phyloP scores from a whole-genome alignment of 768 basidiomycete genomes.

The Leucocoprinus sp. region DNA sequence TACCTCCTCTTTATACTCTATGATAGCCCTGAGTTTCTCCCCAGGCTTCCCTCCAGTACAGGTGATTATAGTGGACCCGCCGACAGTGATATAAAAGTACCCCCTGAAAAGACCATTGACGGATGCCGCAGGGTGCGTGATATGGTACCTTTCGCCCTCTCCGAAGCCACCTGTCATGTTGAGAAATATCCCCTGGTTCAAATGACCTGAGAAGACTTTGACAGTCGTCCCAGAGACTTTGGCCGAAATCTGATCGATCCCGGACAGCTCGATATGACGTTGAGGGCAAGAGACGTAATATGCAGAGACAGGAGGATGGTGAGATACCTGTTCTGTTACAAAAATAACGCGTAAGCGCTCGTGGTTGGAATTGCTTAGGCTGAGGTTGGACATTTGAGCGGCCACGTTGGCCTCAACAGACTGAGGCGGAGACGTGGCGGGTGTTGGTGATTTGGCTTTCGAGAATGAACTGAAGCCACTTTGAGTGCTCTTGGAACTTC shows the following conservation, averaged over 20 bases:
- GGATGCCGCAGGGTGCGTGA: slow-evolving; percentile 82
- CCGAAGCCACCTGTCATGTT: slow-evolving; percentile 65
- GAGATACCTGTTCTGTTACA: slow-evolving; percentile 91
- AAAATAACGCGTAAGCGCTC: slow-evolving; percentile 62
- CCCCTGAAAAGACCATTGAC: slow-evolving; percentile 93
- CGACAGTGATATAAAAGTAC: slow-evolving; percentile 83
- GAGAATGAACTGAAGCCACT: slow-evolving; percentile 52
- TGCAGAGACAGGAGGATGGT: slow-evolving; percentile 92
- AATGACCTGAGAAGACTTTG: slow-evolving; percentile 72
- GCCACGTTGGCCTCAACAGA: slow-evolving; percentile 33
- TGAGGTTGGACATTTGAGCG: slow-evolving; percentile 55
- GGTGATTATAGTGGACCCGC: slow-evolving; percentile 73
- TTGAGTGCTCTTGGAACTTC: slow-evolving; percentile 51
- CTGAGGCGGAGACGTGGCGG: slow-evolving; percentile 41
- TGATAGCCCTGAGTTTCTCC: slow-evolving; percentile 65
- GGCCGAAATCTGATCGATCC: slow-evolving; percentile 90
- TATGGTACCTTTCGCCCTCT: slow-evolving; percentile 74
- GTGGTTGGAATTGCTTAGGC: slow-evolving; percentile 28
- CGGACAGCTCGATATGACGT: slow-evolving; percentile 60
- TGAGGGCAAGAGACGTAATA: slow-evolving; percentile 74
- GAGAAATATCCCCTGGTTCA: slow-evolving; percentile 86
- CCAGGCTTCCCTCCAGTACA: slow-evolving; percentile 61
- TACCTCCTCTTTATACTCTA: slow-evolving; percentile 97
- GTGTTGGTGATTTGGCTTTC: slow-evolving; percentile 46
- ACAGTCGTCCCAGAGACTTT: slow-evolving; percentile 85